Evolutionary conservation across 73 alveolate genomes (phyloP).

Genomic region (Paramecium sonneborni): DNA sequence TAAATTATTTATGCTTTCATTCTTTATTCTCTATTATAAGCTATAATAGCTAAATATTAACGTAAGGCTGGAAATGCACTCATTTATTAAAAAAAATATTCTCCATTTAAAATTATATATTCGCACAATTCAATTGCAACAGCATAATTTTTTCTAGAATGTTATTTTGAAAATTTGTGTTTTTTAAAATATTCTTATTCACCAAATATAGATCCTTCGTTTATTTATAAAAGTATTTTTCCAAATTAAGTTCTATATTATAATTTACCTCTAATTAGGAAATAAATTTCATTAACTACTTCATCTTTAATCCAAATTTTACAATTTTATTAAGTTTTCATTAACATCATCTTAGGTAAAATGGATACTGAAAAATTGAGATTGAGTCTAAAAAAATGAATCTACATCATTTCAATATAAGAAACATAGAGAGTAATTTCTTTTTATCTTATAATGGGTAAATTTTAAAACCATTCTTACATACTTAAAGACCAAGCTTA

Average conservation of each 20-base stretch:
- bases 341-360: neutral
- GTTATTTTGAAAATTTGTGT: neutral
- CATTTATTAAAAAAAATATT: neutral
- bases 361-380: neutral
- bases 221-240: neutral
- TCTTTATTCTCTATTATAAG: neutral
- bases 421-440: neutral
- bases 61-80: neutral
- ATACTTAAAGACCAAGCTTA: neutral
- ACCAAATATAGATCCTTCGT: slow-evolving; percentile 16
- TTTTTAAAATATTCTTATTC: slow-evolving; percentile 9
- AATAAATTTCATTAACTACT: slow-evolving; percentile 1
- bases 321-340: neutral
- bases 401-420: neutral
- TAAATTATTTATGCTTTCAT: neutral
- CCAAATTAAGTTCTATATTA: slow-evolving; percentile 9
- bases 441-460: neutral
- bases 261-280: slow-evolving; percentile 15
- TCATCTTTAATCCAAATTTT: slow-evolving; percentile 34
- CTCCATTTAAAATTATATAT: neutral
- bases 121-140: neutral
- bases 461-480: slow-evolving; percentile 15
- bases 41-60: neutral
- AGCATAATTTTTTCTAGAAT: slow-evolving; percentile 14
- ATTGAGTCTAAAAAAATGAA: slow-evolving; percentile 26